A percentile compares a stretch with the other conserved stretches of the same genome.
Evolutionary conservation across 2,329 filamentous ascomycete species (phyloP).

Genomic region (Claviceps pazoutovae): DNA sequence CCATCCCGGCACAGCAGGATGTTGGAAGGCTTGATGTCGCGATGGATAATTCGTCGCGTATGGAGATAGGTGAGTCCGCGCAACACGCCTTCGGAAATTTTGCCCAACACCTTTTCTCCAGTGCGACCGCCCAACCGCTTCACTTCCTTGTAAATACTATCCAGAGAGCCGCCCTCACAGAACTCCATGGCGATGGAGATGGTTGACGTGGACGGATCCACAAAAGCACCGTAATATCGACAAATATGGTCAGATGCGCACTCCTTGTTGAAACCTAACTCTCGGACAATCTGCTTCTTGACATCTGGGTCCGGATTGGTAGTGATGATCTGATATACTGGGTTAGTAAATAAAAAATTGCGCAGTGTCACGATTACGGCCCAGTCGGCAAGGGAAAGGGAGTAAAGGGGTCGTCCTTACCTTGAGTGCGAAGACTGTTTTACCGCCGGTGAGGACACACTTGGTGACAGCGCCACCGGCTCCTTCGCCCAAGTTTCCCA

Average conservation of each 20-base stretch:
- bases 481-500: conserved; percentile 84
- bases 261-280: conserved; percentile 94
- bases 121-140: conserved; percentile 89
- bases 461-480: conserved; percentile 90
- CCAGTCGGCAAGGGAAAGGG: not conserved
- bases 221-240: conserved; percentile 92
- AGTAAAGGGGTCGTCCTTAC: conserved; percentile 29
- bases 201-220: conserved; percentile 87
- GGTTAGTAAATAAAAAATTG: conserved; percentile 9
- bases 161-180: conserved; percentile 88
- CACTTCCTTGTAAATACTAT: conserved; percentile 95
- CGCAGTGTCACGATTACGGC: not conserved
- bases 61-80: conserved; percentile 91
- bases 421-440: conserved; percentile 93
- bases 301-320: conserved; percentile 96
- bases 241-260: conserved; percentile 95
- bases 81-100: conserved; percentile 88
- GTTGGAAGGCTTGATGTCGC: conserved; percentile 97
- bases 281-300: conserved; percentile 94
- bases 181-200: conserved; percentile 99
- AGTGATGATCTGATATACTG: conserved; percentile 64
- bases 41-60: conserved; percentile 91
- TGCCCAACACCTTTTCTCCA: conserved; percentile 92
- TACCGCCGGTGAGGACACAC: conserved; percentile 77
- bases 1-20: conserved; percentile 86